phyloP scores from a whole-genome alignment of 228 moss, liverwort and hornwort genomes.

The Sphagnum magellanicum region DNA sequence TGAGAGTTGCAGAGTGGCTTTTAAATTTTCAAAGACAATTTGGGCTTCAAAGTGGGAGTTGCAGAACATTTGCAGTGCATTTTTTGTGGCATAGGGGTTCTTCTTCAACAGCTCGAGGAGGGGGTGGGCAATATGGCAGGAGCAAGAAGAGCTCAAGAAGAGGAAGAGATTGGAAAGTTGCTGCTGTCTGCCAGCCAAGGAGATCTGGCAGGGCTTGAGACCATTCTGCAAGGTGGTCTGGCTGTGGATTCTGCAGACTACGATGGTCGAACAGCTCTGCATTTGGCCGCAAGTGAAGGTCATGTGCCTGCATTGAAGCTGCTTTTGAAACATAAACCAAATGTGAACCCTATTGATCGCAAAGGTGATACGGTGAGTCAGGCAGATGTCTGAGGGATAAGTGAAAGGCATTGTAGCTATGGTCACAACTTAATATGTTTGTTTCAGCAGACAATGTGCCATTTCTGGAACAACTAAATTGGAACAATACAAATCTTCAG shows the following conservation, averaged over 20 bases:
- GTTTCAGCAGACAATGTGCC: not conserved
- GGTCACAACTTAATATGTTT: not conserved
- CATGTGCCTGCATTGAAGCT: constrained; percentile 27
- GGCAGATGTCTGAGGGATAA: too few species aligned
- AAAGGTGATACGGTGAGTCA: constrained; percentile 59
- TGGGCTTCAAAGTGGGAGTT: too few species aligned
- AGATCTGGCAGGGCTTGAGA: constrained; percentile 23
- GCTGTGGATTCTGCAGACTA: constrained; percentile 55
- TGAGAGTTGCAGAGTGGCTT: too few species aligned
- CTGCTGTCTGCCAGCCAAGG: constrained; percentile 45
- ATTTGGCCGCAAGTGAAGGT: constrained; percentile 59
- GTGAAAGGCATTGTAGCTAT: too few species aligned
- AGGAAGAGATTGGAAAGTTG: constrained; percentile 42
- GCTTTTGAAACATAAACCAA: constrained; percentile 36
- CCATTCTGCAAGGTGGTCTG: constrained; percentile 40
- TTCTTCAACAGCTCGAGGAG: too few species aligned
- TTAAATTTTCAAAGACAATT: too few species aligned
- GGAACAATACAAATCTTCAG: not conserved
- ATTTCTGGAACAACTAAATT: not conserved
- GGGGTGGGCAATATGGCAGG: too few species aligned
- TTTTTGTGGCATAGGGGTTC: too few species aligned
- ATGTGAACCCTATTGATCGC: constrained; percentile 62
- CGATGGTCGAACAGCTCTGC: constrained; percentile 60
- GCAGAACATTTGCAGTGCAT: too few species aligned
- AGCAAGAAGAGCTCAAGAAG: constrained; percentile 1